Percentiles rank a stretch among this genome's conserved stretches.
Conservation (phyloP, 371 early-diverging fungal genomes). For the Rhizopus sp. region DNA sequence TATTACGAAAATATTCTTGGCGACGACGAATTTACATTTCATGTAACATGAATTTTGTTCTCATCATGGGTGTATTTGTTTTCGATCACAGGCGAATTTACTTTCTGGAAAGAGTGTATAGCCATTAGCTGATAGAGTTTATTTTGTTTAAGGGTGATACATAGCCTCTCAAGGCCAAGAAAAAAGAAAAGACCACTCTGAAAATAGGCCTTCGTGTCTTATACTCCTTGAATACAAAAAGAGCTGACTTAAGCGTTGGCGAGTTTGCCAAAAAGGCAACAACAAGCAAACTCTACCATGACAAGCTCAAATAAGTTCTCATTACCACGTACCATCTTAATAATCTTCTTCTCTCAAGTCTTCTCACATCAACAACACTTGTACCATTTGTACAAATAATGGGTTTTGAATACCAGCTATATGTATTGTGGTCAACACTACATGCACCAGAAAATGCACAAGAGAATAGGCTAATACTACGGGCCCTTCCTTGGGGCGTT, state of each 20-base stretch:
- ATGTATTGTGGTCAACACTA: conserved; percentile 4
- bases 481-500: too few relatives aligned
- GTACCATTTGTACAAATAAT: conserved; percentile 17
- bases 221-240: conserved; percentile 14
- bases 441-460: too few relatives aligned
- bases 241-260: conserved; percentile 9
- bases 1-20: too few relatives aligned
- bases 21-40: too few relatives aligned
- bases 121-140: conserved; percentile 9
- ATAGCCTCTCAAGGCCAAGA: conserved; percentile 14
- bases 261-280: conserved; percentile 19
- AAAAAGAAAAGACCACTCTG: conserved; percentile 16
- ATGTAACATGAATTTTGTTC: too few relatives aligned
- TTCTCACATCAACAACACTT: conserved; percentile 3
- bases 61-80: too few relatives aligned
- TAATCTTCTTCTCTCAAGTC: conserved; percentile 11
- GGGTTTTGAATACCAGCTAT: conserved; percentile 15
- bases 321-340: conserved; percentile 18
- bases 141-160: conserved; percentile 14
- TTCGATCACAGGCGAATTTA: too few relatives aligned
- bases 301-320: conserved; percentile 10
- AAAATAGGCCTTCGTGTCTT: conserved; percentile 20
- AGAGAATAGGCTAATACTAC: too few relatives aligned
- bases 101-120: conserved; percentile 8
- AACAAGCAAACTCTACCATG: conserved; percentile 11